These are phyloP conservation scores for Moesziomyces globuligerus DNA, from an alignment of 1,284 basidiomycete genomes.

Conservation along the genomic window DNA sequence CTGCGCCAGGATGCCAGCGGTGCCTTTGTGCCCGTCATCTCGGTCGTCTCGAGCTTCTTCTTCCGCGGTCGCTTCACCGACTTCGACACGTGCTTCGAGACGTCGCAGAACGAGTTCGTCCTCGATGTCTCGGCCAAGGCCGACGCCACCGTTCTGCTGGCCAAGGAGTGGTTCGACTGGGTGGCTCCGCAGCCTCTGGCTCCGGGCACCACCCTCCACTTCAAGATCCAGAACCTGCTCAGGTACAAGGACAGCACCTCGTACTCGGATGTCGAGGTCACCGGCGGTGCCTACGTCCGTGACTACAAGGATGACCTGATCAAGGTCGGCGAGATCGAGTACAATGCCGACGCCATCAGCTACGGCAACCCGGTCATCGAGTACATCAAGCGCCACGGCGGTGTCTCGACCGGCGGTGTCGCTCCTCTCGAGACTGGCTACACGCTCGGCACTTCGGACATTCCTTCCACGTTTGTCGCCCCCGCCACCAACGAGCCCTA, in stretches of 20 bases:
- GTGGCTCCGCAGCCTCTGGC: slow-evolving; percentile 77
- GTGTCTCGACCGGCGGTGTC: slow-evolving; percentile 76
- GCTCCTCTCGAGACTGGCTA: slow-evolving; percentile 77
- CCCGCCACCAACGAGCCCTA: slow-evolving; percentile 90
- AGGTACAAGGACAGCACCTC: slow-evolving; percentile 90
- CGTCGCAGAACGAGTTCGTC: slow-evolving; percentile 82
- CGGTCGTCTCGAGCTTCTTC: slow-evolving; percentile 93
- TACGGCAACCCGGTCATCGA: slow-evolving; percentile 87
- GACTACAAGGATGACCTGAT: slow-evolving; percentile 62
- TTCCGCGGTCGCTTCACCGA: slow-evolving; percentile 94
- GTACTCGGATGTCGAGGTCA: slow-evolving; percentile 82
- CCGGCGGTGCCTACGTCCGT: slow-evolving; percentile 71
- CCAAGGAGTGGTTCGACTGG: slow-evolving; percentile 99
- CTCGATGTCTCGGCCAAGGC: slow-evolving; percentile 82
- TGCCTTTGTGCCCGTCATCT: slow-evolving; percentile 91
- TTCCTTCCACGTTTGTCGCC: slow-evolving; percentile 55
- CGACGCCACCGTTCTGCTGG: slow-evolving; percentile 86
- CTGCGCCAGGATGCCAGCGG: slow-evolving; percentile 57
- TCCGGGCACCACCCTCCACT: slow-evolving; percentile 84
- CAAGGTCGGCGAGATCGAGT: slow-evolving; percentile 57
- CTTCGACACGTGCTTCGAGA: slow-evolving; percentile 93
- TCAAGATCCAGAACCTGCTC: slow-evolving; percentile 85
- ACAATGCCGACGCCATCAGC: slow-evolving; percentile 55
- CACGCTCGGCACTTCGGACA: slow-evolving; percentile 46
- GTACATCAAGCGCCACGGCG: slow-evolving; percentile 90